Base-by-base conservation (phyloP, 2,329 filamentous ascomycete species). In the Neonectria magnoliae region DNA sequence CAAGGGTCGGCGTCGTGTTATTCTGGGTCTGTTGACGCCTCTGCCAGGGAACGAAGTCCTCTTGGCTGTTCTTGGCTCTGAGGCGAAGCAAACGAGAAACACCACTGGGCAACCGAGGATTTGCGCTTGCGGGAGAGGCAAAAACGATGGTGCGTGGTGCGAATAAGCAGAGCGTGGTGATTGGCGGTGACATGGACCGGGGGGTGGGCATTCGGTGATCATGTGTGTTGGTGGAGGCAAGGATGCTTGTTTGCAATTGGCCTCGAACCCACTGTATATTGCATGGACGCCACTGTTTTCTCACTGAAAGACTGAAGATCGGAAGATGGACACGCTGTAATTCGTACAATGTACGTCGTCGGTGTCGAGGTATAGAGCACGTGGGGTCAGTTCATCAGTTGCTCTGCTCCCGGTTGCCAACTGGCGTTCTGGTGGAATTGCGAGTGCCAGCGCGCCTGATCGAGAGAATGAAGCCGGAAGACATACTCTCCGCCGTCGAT, bases 41-140 rank as follows among this genome's bases (percentile, higher is more conserved):
- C 38, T 41, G 41, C 47, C 48, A 53, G 54, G 54, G 42, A 33
- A 42, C 52, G 16, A 48, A 50, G 13, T 41, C 31, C 31, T 27
- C 60, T 63, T 63, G 60, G 60, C 60, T 51, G 18, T 56, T 33
- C 55, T 57, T 63, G 54, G 60, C 53, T 41, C 22, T 48, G 60
- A 63, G 55, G 55, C 60, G 60, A 59, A 63, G 60, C 55, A 59
- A 59, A 47, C 27, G 42, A 7, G 14, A 38, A 7, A 38, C 5
- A 7, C 36, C 6, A 38, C 36, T 38, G 22, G n/a, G 13, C 33
- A 55, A 44, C 25, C 47, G 47, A 33, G 18, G 41, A 48, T 38
- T 36, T 47, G 44, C 52, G 52, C 50, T 50, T 57, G 20, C 53
- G 41, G 25, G 38, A 38, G 38, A 48, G 33, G 31, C 44, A 59